Base-by-base conservation (phyloP, 2,329 filamentous ascomycete species). In the Beauveria sp. region DNA sequence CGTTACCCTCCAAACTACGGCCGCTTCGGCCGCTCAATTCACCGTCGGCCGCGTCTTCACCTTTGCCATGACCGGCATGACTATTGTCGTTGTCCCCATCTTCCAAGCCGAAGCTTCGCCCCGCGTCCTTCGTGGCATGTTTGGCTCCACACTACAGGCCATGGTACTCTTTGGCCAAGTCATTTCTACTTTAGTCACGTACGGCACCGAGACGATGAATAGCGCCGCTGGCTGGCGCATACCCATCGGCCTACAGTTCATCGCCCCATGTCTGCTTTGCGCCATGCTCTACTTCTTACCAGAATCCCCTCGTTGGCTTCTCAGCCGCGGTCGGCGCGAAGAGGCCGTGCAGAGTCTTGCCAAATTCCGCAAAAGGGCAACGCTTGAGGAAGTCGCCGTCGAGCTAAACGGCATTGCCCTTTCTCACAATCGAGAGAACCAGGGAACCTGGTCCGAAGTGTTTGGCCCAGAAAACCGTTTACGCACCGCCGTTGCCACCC, bases 301-400 rank as follows among this genome's bases (percentile, higher is more conserved):
- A 0, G 79, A 81, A 65, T 77, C 75, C 1, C 78, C 79, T 1
- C 78, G 78, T 62, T 80, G 75, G 73, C 72, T 78, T 4, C 70
- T 78, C 3, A 70, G 74, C 12, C 71, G 73, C 24, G 74, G 72
- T 3, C 69, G 71, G n/a, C 61, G 68, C n/a, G 70, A 73, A 1
- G 72, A 73, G 14, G 77, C 77, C 1, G 66, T 68, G 22, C 64
- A 68, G n/a, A 67, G 70, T 1, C 62, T 79, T 1, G 64, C 67
- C 46, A 67, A 70, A 18, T 68, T 78, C 9, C 68, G 73, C 5
- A 69, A 69, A 28, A 64, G 65, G 3, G 63, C 69, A 5, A 68
- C 65, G 3, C 70, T 71, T 2, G 67, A 71, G 1, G 65, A 69
- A 28, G 64, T 70, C 18, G 54, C 66, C 10, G 50, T 61, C n/a